Percentiles rank a stretch among this genome's conserved stretches.
Conservation (phyloP, 2,329 filamentous ascomycete species). For the Neofusicoccum kwambonambiense region DNA sequence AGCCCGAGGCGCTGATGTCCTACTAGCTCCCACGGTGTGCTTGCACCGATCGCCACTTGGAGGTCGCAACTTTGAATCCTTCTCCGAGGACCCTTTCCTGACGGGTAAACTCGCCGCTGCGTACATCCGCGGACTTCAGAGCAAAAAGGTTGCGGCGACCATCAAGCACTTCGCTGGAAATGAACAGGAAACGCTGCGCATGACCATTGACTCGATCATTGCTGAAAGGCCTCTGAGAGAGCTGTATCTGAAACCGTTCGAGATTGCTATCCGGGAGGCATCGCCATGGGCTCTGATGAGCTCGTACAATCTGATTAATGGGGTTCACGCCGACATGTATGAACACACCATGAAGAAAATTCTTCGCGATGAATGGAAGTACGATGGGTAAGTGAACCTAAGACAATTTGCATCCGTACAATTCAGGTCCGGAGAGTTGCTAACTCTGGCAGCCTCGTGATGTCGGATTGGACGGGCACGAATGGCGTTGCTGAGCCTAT, state of each 20-base stretch:
- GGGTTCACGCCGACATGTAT: constrained; percentile 46
- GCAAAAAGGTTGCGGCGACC: constrained; percentile 70
- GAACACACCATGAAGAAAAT: constrained; percentile 43
- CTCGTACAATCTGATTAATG: constrained; percentile 67
- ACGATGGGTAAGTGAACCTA: constrained; percentile 28
- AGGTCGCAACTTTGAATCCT: constrained; percentile 85
- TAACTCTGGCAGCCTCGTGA: constrained; percentile 34
- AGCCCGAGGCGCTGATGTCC: constrained; percentile 70
- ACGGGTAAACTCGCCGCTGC: constrained; percentile 71
- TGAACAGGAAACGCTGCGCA: constrained; percentile 68
- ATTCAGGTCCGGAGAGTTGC: not conserved
- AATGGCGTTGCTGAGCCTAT: constrained; percentile 40
- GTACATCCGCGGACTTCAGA: constrained; percentile 71
- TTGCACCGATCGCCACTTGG: constrained; percentile 79
- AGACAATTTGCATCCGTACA: too few relatives aligned
- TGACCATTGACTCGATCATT: constrained; percentile 64
- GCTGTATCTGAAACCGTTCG: constrained; percentile 72
- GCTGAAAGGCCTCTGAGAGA: constrained; percentile 66
- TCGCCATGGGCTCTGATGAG: constrained; percentile 69
- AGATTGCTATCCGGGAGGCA: constrained; percentile 68
- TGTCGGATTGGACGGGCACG: constrained; percentile 44
- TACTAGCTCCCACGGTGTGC: constrained; percentile 76
- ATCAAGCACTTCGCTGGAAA: constrained; percentile 79
- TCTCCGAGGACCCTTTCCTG: constrained; percentile 77
- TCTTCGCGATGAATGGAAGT: constrained; percentile 41